phyloP scores from a whole-genome alignment of 2,329 filamentous ascomycete genomes.

The Aspergillus candidus region DNA sequence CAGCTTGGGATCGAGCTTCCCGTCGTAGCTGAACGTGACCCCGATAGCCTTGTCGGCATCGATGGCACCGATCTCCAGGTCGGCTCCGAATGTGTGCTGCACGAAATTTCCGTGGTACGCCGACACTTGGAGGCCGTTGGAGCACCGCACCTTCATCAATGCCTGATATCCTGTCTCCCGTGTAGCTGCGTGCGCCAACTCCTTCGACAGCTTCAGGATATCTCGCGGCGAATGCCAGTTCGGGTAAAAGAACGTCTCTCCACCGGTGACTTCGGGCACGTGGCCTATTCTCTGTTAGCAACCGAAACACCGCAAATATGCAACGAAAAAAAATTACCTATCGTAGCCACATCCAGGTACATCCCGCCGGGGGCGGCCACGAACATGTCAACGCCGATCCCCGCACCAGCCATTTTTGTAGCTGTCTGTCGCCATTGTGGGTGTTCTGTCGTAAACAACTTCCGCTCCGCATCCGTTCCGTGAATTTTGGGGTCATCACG shows the following conservation, averaged over 20 bases:
- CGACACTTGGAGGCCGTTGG: conserved; percentile 87
- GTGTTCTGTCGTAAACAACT: conserved; percentile 85
- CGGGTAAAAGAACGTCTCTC: conserved; percentile 93
- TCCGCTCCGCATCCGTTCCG: conserved; percentile 84
- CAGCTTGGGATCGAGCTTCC: conserved; percentile 92
- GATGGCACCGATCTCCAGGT: conserved; percentile 86
- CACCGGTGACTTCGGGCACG: conserved; percentile 80
- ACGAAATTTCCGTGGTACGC: conserved; percentile 96
- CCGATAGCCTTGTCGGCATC: conserved; percentile 91
- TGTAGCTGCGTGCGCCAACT: conserved; percentile 79
- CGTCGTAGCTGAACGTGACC: conserved; percentile 90
- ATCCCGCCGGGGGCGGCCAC: conserved; percentile 82
- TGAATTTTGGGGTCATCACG: conserved; percentile 83
- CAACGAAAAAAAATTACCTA: conserved; percentile 52
- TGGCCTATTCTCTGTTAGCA: conserved; percentile 52
- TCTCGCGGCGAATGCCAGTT: conserved; percentile 90
- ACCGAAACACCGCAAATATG: background rate
- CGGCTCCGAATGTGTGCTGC: conserved; percentile 89
- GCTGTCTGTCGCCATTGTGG: conserved; percentile 79
- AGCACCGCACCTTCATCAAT: conserved; percentile 97
- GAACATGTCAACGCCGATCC: conserved; percentile 91
- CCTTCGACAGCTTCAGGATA: conserved; percentile 71
- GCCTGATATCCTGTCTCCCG: conserved; percentile 93
- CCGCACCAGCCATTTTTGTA: conserved; percentile 78
- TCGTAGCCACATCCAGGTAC: conserved; percentile 87